A percentile compares a stretch with the other conserved stretches of the same genome.
Conservation (phyloP, 1,139 yeast genomes). For the Arxiozyma bovina region DNA sequence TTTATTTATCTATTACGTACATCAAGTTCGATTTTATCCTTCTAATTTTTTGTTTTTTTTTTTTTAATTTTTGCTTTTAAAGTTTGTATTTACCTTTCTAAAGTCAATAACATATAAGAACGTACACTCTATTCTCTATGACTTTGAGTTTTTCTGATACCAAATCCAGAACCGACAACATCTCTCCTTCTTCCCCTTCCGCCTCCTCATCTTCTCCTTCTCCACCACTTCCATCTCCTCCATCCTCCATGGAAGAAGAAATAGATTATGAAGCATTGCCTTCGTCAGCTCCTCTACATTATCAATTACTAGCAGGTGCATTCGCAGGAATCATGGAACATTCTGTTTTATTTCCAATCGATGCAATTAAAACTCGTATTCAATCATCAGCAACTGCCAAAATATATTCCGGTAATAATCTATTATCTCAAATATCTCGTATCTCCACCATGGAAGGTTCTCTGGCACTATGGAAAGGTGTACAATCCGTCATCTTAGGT, state of each 20-base stretch:
- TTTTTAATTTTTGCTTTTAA: no score
- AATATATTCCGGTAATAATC: slow-evolving; percentile 35
- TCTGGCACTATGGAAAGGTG: slow-evolving; percentile 86
- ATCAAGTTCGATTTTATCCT: not conserved
- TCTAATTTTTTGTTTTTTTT: no score
- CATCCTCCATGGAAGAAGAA: slow-evolving; percentile 22
- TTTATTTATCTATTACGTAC: not conserved
- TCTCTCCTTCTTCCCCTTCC: not conserved
- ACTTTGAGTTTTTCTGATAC: slow-evolving; percentile 3
- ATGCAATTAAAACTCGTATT: slow-evolving; percentile 92
- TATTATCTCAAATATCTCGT: slow-evolving; percentile 51
- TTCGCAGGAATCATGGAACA: slow-evolving; percentile 99
- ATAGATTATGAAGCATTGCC: slow-evolving; percentile 91
- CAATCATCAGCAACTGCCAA: slow-evolving; percentile 44
- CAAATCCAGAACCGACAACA: not conserved
- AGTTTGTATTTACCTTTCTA: not conserved
- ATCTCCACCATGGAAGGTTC: slow-evolving; percentile 90
- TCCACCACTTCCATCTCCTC: not conserved
- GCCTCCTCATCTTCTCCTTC: not conserved
- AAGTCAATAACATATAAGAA: not conserved
- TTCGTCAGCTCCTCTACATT: slow-evolving; percentile 69
- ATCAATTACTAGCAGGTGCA: slow-evolving; percentile 88
- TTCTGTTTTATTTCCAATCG: slow-evolving; percentile 93
- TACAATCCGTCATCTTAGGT: slow-evolving; percentile 84
- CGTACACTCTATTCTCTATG: not conserved